Conservation (phyloP, 2,329 filamentous ascomycete species). For the Aspergillus proliferans region DNA sequence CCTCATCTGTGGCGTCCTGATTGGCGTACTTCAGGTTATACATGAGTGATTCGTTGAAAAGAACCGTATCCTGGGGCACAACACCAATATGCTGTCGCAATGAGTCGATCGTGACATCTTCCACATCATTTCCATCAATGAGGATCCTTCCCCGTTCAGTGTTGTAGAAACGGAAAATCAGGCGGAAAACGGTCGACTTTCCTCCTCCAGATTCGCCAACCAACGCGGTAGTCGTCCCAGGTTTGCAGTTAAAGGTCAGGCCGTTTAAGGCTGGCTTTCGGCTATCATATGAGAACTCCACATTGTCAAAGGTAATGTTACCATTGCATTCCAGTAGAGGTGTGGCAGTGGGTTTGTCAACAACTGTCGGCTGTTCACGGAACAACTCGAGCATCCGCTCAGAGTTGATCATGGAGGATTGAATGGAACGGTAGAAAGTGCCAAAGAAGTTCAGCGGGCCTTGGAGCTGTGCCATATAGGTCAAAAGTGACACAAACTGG, state of each 20-base stretch:
- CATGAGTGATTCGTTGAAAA: constrained; percentile 93
- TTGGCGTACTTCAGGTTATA: constrained; percentile 92
- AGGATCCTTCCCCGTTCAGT: constrained; percentile 70
- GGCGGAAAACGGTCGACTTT: constrained; percentile 92
- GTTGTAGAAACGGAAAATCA: constrained; percentile 97
- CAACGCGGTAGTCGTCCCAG: constrained; percentile 90
- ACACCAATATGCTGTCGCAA: constrained; percentile 86
- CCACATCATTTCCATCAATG: constrained; percentile 77
- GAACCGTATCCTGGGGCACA: constrained; percentile 89
- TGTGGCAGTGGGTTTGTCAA: constrained; percentile 64
- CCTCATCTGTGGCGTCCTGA: constrained; percentile 69
- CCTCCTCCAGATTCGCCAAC: constrained; percentile 95
- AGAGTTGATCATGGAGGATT: constrained; percentile 94
- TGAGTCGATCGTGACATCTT: constrained; percentile 87
- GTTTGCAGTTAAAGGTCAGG: constrained; percentile 75
- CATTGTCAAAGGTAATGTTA: constrained; percentile 78
- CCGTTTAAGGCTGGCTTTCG: constrained; percentile 79
- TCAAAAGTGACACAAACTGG: constrained; percentile 66
- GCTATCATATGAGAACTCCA: constrained; percentile 83
- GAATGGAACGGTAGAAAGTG: constrained; percentile 91
- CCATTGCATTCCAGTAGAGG: constrained; percentile 65
- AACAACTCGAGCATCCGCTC: constrained; percentile 93
- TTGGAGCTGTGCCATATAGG: constrained; percentile 74
- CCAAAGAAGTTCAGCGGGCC: constrained; percentile 82
- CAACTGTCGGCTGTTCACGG: constrained; percentile 88